phyloP scores from a whole-genome alignment of 345 rosid genomes.

The Firmiana major region DNA sequence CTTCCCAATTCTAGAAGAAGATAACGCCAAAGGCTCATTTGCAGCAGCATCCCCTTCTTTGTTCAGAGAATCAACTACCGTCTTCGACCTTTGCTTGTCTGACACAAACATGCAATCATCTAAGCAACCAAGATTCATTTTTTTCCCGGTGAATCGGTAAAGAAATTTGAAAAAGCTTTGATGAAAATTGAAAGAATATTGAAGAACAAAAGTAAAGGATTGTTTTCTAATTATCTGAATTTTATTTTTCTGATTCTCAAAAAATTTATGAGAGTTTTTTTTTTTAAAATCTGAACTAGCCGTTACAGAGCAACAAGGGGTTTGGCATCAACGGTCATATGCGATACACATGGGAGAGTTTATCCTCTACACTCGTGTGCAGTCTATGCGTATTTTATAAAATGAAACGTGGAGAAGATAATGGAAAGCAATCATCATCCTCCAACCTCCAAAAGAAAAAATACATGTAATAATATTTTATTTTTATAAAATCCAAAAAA shows the following conservation, averaged over 20 bases:
- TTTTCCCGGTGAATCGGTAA: background rate
- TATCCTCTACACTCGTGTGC: background rate
- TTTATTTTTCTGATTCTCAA: background rate
- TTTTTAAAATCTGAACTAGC: background rate
- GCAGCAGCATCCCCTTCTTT: constrained; percentile 29
- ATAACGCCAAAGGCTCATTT: constrained; percentile 25
- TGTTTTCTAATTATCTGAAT: background rate
- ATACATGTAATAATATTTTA: too few relatives aligned
- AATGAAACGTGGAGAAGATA: background rate
- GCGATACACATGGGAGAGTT: background rate
- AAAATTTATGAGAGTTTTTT: background rate
- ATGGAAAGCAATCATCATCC: too few relatives aligned
- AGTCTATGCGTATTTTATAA: background rate
- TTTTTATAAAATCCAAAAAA: too few relatives aligned
- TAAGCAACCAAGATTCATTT: constrained; percentile 9
- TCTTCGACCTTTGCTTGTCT: background rate
- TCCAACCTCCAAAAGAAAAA: too few relatives aligned
- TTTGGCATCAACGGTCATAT: background rate
- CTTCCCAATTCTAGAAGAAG: constrained; percentile 49
- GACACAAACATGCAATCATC: background rate
- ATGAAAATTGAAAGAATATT: background rate
- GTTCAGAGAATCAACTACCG: constrained; percentile 12
- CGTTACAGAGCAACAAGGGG: background rate
- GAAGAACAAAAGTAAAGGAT: background rate
- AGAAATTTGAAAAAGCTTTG: background rate